phyloP scores from a whole-genome alignment of 176 grass and related monocot species.

The Luzula sylvatica region DNA sequence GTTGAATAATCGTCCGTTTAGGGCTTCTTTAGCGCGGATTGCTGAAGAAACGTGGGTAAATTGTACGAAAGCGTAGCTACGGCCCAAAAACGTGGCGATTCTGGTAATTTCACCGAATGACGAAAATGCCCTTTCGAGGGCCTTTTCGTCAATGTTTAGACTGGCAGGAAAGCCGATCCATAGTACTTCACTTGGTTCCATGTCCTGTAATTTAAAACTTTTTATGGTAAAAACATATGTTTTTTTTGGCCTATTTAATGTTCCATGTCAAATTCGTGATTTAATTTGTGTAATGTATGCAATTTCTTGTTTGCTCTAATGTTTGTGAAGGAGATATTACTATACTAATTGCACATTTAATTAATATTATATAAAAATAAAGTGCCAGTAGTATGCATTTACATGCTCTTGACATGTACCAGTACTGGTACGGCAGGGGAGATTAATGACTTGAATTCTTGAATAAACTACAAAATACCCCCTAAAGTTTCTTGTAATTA shows the following conservation, averaged over 20 bases:
- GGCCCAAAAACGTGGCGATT: conserved; percentile 77
- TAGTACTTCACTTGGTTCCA: conserved; percentile 83
- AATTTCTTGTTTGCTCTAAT: background rate
- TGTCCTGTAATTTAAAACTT: conserved; percentile 9
- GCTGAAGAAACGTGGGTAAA: conserved; percentile 60
- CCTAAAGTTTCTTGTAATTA: too few relatives aligned
- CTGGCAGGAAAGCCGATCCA: conserved; percentile 84
- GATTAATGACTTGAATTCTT: too few relatives aligned
- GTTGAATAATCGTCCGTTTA: conserved; percentile 92
- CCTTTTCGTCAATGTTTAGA: conserved; percentile 55
- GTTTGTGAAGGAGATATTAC: too few relatives aligned
- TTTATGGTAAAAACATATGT: too few relatives aligned
- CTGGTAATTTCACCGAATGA: conserved; percentile 71
- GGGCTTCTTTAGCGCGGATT: conserved; percentile 85
- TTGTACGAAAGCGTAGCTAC: conserved; percentile 79
- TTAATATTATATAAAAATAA: too few relatives aligned
- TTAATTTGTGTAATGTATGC: background rate
- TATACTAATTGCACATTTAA: too few relatives aligned
- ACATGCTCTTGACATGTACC: too few relatives aligned
- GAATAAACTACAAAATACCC: too few relatives aligned
- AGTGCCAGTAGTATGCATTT: too few relatives aligned
- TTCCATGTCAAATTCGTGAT: too few relatives aligned
- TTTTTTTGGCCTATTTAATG: too few relatives aligned
- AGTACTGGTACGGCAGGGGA: too few relatives aligned
- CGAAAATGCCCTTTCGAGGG: conserved; percentile 57